phyloP scores from a whole-genome alignment of 169 alveolate genomes.

The Plasmodium cynomolgi region DNA sequence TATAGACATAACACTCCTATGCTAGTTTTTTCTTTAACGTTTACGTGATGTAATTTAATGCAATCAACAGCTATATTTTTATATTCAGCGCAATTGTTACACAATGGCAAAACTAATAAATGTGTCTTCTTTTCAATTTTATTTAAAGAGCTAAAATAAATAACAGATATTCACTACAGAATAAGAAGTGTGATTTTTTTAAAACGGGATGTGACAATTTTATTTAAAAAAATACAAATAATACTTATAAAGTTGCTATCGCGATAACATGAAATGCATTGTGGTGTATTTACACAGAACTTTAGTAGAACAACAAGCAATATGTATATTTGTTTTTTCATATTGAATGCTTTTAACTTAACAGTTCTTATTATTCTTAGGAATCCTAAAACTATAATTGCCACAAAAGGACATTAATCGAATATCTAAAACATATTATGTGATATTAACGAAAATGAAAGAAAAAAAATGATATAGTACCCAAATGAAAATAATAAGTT shows the following conservation, averaged over 20 bases:
- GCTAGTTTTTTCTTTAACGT: not conserved
- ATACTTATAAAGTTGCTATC: not conserved
- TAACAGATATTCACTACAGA: not conserved
- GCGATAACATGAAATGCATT: not conserved
- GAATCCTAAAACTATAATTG: not conserved
- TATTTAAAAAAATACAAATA: not conserved
- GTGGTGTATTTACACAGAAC: not conserved
- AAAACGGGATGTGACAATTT: not conserved
- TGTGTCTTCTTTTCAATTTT: not conserved
- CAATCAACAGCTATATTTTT: not conserved
- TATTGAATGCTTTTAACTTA: not conserved
- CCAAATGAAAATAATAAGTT: not conserved
- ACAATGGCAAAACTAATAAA: not conserved
- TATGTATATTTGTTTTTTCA: not conserved
- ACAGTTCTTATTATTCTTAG: not conserved
- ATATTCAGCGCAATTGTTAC: not conserved
- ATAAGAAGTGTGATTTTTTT: not conserved
- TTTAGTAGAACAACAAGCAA: not conserved
- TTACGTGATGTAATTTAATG: not conserved
- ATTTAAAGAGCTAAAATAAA: not conserved
- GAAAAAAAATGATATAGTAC: not conserved
- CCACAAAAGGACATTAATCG: not conserved
- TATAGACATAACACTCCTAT: not conserved
- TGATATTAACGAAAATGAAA: not conserved
- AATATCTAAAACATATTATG: not conserved